phyloP scores from a whole-genome alignment of 148 eudicot genomes.

The Amaranthus cruentus region DNA sequence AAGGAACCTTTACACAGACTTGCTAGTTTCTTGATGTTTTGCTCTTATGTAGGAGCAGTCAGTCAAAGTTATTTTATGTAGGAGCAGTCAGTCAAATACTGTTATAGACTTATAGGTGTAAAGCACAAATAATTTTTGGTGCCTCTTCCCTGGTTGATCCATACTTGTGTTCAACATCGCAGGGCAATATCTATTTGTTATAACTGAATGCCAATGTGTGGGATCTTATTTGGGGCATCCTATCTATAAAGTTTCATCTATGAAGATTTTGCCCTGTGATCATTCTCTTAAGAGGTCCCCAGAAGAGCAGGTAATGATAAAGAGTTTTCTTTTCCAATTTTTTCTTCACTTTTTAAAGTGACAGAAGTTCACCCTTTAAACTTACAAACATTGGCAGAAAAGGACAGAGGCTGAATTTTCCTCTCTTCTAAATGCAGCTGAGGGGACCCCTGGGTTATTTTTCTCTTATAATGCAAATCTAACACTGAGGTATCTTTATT shows the following conservation, averaged over 20 bases:
- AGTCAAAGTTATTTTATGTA: background rate
- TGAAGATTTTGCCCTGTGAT: conserved; percentile 89
- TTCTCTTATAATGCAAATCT: conserved; percentile 90
- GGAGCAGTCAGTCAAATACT: background rate
- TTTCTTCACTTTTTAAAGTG: background rate
- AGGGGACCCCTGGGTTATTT: conserved; percentile 70
- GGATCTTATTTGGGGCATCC: conserved; percentile 91
- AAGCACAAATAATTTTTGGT: background rate
- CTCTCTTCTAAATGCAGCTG: conserved; percentile 60
- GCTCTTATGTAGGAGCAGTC: background rate
- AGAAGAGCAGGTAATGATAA: conserved; percentile 56
- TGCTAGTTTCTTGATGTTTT: background rate
- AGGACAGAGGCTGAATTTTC: conserved; percentile 85
- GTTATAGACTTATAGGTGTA: too few relatives aligned
- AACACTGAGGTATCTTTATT: conserved; percentile 66
- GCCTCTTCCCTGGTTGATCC: background rate
- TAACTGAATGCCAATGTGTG: conserved; percentile 73
- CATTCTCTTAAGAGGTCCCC: conserved; percentile 73
- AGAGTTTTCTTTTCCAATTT: background rate
- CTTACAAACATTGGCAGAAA: conserved; percentile 50
- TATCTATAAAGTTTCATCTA: conserved; percentile 63
- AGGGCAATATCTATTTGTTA: conserved; percentile 86
- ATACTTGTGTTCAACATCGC: conserved; percentile 13
- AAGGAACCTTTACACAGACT: background rate
- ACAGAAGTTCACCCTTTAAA: conserved; percentile 14